Evolutionary conservation across 495 filamentous ascomycete species (phyloP).

Genomic region (Penicillium mononematosum): DNA sequence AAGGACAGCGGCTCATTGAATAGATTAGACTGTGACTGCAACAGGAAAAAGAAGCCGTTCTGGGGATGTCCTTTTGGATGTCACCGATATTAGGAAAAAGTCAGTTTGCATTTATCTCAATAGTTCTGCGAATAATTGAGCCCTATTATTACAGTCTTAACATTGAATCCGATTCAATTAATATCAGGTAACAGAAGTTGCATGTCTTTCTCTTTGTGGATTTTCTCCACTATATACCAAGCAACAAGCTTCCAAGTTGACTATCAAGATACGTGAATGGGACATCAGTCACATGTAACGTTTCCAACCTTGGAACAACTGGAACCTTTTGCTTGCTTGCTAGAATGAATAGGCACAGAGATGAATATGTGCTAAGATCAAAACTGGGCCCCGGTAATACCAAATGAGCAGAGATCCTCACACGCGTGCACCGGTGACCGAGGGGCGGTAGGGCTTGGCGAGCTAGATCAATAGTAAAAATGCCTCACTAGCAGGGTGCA

Average conservation of each 20-base stretch:
- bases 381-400: constrained; percentile 7
- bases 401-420: constrained; percentile 7
- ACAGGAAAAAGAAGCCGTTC: constrained; percentile 3
- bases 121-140: background rate
- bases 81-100: constrained; percentile 9
- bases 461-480: too few relatives aligned
- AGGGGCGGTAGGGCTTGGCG: too few relatives aligned
- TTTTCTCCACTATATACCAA: background rate
- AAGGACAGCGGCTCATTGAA: constrained; percentile 17
- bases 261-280: constrained; percentile 3
- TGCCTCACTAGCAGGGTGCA: too few relatives aligned
- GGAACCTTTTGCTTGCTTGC: background rate
- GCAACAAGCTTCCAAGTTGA: constrained; percentile 1
- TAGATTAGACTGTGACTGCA: constrained; percentile 18
- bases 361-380: constrained; percentile 7
- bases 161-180: constrained; percentile 3
- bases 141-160: constrained; percentile 1
- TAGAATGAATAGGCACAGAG: constrained; percentile 1
- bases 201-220: background rate
- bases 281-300: constrained; percentile 1
- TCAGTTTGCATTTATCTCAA: constrained; percentile 9
- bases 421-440: too few relatives aligned
- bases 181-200: background rate
- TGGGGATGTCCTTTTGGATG: constrained; percentile 20
- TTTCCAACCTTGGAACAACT: constrained; percentile 9